Evolutionary conservation across 371 early-diverging fungal species (phyloP).

Genomic region (Apophysomyces trapeziformis): DNA sequence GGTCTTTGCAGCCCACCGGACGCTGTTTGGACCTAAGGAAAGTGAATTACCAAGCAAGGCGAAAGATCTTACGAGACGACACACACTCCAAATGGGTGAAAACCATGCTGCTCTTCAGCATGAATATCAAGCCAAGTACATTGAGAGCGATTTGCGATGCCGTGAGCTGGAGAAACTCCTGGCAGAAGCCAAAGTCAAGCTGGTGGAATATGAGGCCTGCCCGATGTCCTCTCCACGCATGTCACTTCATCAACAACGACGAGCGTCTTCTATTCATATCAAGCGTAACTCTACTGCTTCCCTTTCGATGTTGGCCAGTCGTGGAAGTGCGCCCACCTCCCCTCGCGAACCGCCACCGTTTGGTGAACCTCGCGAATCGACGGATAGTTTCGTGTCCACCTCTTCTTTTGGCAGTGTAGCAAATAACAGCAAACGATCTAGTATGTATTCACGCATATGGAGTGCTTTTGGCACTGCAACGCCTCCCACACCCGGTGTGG

Average conservation of each 20-base stretch:
- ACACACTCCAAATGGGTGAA: slow-evolving; percentile 15
- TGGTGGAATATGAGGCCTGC: slow-evolving; percentile 42
- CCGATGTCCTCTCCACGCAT: slow-evolving; percentile 25
- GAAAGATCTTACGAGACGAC: slow-evolving; percentile 14
- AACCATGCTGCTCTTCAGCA: slow-evolving; percentile 5
- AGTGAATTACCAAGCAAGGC: slow-evolving; percentile 8
- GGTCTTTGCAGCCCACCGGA: slow-evolving; percentile 48
- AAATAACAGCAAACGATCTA: slow-evolving; percentile 40
- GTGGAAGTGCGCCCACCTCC: slow-evolving; percentile 27
- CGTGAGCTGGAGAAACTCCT: slow-evolving; percentile 53
- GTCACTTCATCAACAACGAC: slow-evolving; percentile 25
- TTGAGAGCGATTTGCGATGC: slow-evolving; percentile 53
- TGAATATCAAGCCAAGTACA: slow-evolving; percentile 43
- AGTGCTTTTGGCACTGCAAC: slow-evolving; percentile 26
- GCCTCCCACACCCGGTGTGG: slow-evolving; percentile 11
- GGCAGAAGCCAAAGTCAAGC: slow-evolving; percentile 49
- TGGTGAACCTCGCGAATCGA: slow-evolving; percentile 33
- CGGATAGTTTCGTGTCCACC: slow-evolving; percentile 39
- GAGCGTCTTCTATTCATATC: slow-evolving; percentile 30
- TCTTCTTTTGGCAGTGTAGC: slow-evolving; percentile 20
- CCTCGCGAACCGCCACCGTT: slow-evolving; percentile 17
- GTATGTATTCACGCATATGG: slow-evolving; percentile 47
- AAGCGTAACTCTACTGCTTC: slow-evolving; percentile 38
- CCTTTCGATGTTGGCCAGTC: slow-evolving; percentile 35
- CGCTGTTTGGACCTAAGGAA: slow-evolving; percentile 32